Conservation (phyloP, 257 asterid genomes). For the Gentiana dahurica region DNA sequence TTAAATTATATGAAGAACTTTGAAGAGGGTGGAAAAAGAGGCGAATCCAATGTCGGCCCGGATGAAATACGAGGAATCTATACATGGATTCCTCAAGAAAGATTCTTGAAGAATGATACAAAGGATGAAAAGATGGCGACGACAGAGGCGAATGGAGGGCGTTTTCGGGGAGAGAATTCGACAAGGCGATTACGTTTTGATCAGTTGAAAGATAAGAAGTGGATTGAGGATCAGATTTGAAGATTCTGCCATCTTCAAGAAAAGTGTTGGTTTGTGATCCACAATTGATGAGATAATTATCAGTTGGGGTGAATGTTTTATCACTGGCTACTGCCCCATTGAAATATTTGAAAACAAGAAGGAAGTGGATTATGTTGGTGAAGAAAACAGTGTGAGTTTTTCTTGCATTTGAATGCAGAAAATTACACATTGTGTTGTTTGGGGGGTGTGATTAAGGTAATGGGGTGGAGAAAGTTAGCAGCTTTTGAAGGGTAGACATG, state of each 20-base stretch:
- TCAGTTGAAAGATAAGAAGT: constrained; percentile 71
- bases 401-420: constrained; percentile 3
- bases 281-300: constrained; percentile 63
- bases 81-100: constrained; percentile 54
- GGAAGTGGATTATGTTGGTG: constrained; percentile 8
- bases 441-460: too few relatives aligned
- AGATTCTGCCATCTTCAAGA: constrained; percentile 66
- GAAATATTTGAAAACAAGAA: constrained; percentile 15
- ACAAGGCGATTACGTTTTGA: constrained; percentile 46
- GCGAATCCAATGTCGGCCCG: constrained; percentile 73
- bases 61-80: constrained; percentile 41
- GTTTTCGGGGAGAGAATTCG: constrained; percentile 14
- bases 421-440: background rate
- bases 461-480: constrained; percentile 8
- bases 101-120: constrained; percentile 53
- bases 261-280: constrained; percentile 43
- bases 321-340: constrained; percentile 1
- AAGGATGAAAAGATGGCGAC: constrained; percentile 18
- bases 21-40: constrained; percentile 67
- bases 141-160: constrained; percentile 16
- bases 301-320: constrained; percentile 37
- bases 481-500: constrained; percentile 6
- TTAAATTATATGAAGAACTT: constrained; percentile 46
- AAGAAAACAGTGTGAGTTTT: background rate
- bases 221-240: constrained; percentile 73